These are phyloP conservation scores for Fusarium sublunatum DNA, from an alignment of 2,329 filamentous ascomycete species.

Conservation along the genomic window DNA sequence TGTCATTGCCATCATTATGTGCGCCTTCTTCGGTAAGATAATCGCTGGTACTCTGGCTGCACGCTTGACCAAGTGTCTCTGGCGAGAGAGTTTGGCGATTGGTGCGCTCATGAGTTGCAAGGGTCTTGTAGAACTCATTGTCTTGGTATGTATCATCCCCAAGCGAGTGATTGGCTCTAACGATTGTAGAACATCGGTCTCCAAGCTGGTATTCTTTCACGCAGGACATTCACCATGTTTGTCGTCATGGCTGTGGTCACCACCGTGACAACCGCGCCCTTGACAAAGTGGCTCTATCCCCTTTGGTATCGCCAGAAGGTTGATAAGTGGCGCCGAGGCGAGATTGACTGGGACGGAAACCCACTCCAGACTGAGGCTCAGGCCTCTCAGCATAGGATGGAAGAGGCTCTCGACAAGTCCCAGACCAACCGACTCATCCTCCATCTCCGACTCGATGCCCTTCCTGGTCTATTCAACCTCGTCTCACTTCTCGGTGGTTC, in stretches of 20 bases:
- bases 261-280: conserved; percentile 83
- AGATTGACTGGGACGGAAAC: conserved; percentile 84
- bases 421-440: conserved; percentile 43
- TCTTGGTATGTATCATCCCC: conserved; percentile 70
- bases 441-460: conserved; percentile 47
- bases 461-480: conserved; percentile 47
- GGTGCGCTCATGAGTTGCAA: conserved; percentile 97
- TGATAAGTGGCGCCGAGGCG: conserved; percentile 74
- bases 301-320: conserved; percentile 66
- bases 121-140: conserved; percentile 92
- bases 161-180: background rate
- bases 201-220: conserved; percentile 83
- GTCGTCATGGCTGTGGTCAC: conserved; percentile 93
- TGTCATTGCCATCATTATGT: conserved; percentile 81
- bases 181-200: conserved; percentile 73
- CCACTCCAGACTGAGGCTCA: conserved; percentile 43
- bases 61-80: conserved; percentile 75
- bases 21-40: conserved; percentile 89
- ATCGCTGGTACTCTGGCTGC: conserved; percentile 84
- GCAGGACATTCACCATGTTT: conserved; percentile 89
- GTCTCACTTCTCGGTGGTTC: conserved; percentile 44
- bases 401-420: conserved; percentile 44
- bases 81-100: conserved; percentile 90
- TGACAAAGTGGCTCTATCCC: conserved; percentile 80
- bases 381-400: conserved; percentile 43